Evolutionary conservation across 306 rosid species (phyloP), one percentile per base, ranked within the genome.

Genomic region (Canavalia gladiata): DNA sequence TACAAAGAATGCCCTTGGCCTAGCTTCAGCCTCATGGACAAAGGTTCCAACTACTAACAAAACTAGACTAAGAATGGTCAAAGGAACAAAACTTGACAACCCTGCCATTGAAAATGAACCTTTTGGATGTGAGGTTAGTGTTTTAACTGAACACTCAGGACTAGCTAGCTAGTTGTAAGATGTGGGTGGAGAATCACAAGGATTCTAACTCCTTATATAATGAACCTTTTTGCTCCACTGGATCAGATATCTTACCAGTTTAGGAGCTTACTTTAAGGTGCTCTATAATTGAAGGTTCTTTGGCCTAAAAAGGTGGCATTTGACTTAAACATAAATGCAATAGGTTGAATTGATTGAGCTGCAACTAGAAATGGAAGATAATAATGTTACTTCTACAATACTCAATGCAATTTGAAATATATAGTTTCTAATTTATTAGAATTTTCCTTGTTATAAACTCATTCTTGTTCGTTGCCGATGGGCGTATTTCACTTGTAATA

Each of bases 1-100:
- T 4, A 92, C 97, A n/a, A 92, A 85, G 77, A 92, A 90, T 6
- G 93, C 90, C 30, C 90, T 86, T 68, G 78, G 78, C 13, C 34
- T 54, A 0, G 57, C 85, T 54, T 74, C 88, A 47, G 51, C 84
- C 5, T 13, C 79, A 6, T 37, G 34, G 6, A 59, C 73, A 13
- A 31, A 18, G n/a, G 4, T 57, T 37, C 80, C 84, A 74, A 72
- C 3, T 8, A 63, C 30, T 0, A 84, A 56, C 0, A 58, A 6
- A 8, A 75, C 76, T 13, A 77, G 4, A 82, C 62, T 58, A 6
- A 87, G 43, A 52, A 73, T 8, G 3, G 45, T 33, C 37, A 66
- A 43, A 29, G 31, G 45, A 31, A 4, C 43, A n/a, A 62, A 82
- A 60, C 81, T 31, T 75, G 82, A 78, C 30, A 51, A 13, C 25